Evolutionary conservation across 805 yeast genomes (phyloP), one percentile per base, ranked within the genome.

Genomic region (Metschnikowia anglica): DNA sequence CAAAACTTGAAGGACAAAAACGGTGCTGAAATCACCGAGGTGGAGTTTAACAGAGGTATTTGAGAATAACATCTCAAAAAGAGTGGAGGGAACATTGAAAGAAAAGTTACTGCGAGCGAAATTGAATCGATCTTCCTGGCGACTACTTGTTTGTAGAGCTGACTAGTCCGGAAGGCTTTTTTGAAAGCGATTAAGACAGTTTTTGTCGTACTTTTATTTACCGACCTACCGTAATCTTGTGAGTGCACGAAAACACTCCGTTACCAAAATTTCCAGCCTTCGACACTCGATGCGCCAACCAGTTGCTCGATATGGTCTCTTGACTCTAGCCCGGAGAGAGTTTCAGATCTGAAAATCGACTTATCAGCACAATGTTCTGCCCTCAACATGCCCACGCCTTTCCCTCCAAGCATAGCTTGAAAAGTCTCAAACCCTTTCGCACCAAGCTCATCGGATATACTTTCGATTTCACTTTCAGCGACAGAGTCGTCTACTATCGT

Each of bases 11-110:
- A 76, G 59, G 84, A 83, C 55, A 69, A 69, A 37, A 60, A 79
- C 11, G 96, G 95, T 7, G 63, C 73, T 5, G 66, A 63, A 21
- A 72, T 88, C 34, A 65, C 68, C 21, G 63, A 70, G 9, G 89
- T 91, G 17, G 83, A 84, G 70, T 93, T 93, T 68, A 93, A 93
- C 67, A 81, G 99, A 65, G 99, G 99, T 52, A 88, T 93, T 56
- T 91, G 76, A 27, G 13, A 7, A 9, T 23, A 15, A n/a, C n/a
- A n/a, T n/a, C n/a, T n/a, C n/a, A n/a, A n/a, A n/a, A n/a, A n/a
- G n/a, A n/a, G n/a, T n/a, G n/a, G n/a, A n/a, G n/a, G n/a, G n/a
- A n/a, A n/a, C n/a, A n/a, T n/a, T n/a, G n/a, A n/a, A n/a, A n/a
- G n/a, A n/a, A n/a, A n/a, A n/a, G n/a, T n/a, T n/a, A n/a, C n/a